Conservation (phyloP, 495 filamentous ascomycete species). For the Viridothelium virens region DNA sequence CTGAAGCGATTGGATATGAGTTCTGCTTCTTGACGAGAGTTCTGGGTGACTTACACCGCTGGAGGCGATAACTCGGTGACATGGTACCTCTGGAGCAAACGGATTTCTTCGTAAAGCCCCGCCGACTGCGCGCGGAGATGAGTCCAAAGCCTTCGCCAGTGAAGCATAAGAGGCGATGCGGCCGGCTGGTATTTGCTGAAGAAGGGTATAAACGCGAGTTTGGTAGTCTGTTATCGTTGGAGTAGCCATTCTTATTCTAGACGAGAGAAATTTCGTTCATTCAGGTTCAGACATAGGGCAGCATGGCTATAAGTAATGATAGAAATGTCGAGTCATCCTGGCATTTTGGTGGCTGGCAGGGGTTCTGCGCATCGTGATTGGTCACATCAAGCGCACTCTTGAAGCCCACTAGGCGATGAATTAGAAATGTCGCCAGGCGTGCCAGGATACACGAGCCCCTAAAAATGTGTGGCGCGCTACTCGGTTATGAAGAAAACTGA, state of each 20-base stretch:
- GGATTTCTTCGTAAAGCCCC: conserved; percentile 58
- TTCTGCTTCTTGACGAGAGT: neutral
- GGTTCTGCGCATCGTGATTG: neutral
- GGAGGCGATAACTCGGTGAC: conserved; percentile 36
- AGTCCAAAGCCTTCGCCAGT: conserved; percentile 55
- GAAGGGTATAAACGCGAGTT: conserved; percentile 52
- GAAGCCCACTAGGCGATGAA: neutral
- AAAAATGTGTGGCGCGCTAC: no score
- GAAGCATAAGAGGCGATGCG: conserved; percentile 66
- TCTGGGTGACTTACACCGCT: conserved; percentile 29
- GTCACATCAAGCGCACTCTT: conserved; percentile 2
- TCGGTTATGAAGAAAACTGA: no score
- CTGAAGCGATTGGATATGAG: conserved; percentile 14
- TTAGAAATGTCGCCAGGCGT: no score
- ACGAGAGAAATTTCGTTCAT: neutral
- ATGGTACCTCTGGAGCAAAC: conserved; percentile 39
- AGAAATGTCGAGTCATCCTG: neutral
- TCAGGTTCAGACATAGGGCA: neutral
- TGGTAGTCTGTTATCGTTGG: conserved; percentile 27
- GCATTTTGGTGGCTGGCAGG: neutral
- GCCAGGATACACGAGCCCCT: no score
- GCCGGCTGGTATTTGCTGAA: conserved; percentile 63
- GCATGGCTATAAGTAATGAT: neutral
- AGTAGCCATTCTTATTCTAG: neutral
- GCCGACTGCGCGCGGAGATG: conserved; percentile 71